phyloP scores from a whole-genome alignment of 441 rosid species.

The Pelargonium cotyledonis region DNA sequence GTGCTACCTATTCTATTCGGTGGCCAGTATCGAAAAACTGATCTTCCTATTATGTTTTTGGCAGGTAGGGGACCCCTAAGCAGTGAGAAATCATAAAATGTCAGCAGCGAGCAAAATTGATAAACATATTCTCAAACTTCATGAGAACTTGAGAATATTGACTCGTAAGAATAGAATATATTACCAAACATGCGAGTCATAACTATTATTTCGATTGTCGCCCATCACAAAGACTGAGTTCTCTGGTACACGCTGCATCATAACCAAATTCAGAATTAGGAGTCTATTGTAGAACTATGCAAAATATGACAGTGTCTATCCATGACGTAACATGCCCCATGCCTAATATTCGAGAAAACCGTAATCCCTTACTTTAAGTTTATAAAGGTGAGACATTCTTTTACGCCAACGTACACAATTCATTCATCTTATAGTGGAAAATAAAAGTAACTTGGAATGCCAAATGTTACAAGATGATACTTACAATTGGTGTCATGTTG shows the following conservation, averaged over 20 bases:
- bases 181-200: constrained; percentile 95
- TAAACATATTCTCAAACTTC: not conserved
- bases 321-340: not conserved
- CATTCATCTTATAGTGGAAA: not conserved
- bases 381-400: not conserved
- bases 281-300: not conserved
- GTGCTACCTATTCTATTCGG: constrained; percentile 72
- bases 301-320: not conserved
- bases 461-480: constrained; percentile 23
- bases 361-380: not conserved
- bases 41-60: constrained; percentile 85
- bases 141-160: constrained; percentile 6
- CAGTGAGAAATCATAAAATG: constrained; percentile 10
- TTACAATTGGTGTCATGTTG: constrained; percentile 73
- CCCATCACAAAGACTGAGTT: constrained; percentile 94
- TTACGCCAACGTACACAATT: not conserved
- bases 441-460: not conserved
- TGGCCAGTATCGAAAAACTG: constrained; percentile 88
- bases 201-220: constrained; percentile 90
- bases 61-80: constrained; percentile 87
- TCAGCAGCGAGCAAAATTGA: not conserved
- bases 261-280: constrained; percentile 9
- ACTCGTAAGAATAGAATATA: constrained; percentile 4
- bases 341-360: not conserved
- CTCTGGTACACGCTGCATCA: constrained; percentile 65